Evolutionary conservation across 768 basidiomycete genomes (phyloP), one percentile per base, ranked within the genome.

Genomic region (Tulasnella sp.): DNA sequence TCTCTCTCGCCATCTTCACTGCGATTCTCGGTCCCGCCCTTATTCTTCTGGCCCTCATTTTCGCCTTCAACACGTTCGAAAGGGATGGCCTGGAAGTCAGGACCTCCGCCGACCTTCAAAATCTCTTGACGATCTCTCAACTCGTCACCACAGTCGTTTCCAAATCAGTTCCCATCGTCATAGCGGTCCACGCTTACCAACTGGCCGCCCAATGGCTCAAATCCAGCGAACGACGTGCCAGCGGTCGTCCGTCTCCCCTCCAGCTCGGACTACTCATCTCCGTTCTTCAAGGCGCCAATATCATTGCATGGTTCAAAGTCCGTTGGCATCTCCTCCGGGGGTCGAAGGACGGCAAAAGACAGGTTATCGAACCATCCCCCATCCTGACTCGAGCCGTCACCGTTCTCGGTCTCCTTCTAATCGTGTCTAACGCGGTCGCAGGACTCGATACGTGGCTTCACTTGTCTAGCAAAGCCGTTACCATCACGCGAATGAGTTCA

Each of bases 71-170:
- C 41, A n/a, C 41, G 28, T 75, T 42, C n/a, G 48, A 50, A 34
- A 75, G 48, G 48, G 41, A 75, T 28, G 74, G 74, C 24, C 11
- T 75, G 41, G 31, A 11, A n/a, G 40, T 75, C 41, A 75, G 8
- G 20, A 75, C 74, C 42, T 44, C 74, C 37, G 41, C 74, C 34
- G 41, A 75, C 48, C 74, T 75, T 37, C 74, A 75, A 50, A 75
- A 75, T 8, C 74, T 76, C 31, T 34, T 76, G 7, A 76, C 76
- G 6, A 50, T 76, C 41, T 76, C 76, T 37, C 42, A 76, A 24
- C 9, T 76, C 76, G 46, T 76, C 31, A 58, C 76, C 18, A 76
- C 76, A 0, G 76, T 76, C 76, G 41, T 76, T 40, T 76, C 76
- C 0, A 76, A 76, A 58, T 50, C 76, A 20, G 76, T 76, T 3